Base-by-base conservation (phyloP, 179 eudicot species). In the Nepenthes alata region DNA sequence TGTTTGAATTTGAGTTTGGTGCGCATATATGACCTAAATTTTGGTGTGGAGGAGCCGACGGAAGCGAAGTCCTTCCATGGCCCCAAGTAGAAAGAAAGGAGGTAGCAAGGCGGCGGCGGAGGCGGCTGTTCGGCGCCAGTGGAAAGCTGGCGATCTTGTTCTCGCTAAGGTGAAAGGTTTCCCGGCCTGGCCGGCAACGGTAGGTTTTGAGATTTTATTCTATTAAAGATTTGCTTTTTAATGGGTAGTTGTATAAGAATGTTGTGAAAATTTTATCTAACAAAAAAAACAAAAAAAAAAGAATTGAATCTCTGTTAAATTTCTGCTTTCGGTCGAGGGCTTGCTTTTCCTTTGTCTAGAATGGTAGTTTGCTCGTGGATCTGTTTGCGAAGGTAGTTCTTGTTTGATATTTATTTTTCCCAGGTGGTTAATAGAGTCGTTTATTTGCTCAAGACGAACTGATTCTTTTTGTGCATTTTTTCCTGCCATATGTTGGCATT, bases 161-260 rank as follows among this genome's bases (percentile, higher is more conserved):
- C 94, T 89, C 44, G 98, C 98, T 11, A 93, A 93, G 78, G 95
- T 93, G 68, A 93, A 89, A 74, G 98, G 98, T 10, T 83, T 83
- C 73, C 98, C 98, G 13, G 88, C 98, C 0, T 93, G 98, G 98
- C 98, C 98, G 13, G 98, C 98, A 1, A 85, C 80, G 81, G 97
- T 93, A 81, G 61, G 80, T 54, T n/a, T 11, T 11, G 25, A 47
- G 44, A 35, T 53, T 16, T 55, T 44, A 16, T 13, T 47, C 45
- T 41, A 7, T 41, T 41, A 5, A 36, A 52, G 2, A 12, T 52
- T 52, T 52, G 52, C 1, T 14, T 16, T 11, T 52, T 52, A 11
- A 52, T 52, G 16, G 8, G 45, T 41, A 4, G 2, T 4, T 41
- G 5, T 41, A 7, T 4, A 41, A 41, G 5, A 7, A 41, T 41